phyloP scores from a whole-genome alignment of 768 basidiomycete species.

The Boletus rex-veris region DNA sequence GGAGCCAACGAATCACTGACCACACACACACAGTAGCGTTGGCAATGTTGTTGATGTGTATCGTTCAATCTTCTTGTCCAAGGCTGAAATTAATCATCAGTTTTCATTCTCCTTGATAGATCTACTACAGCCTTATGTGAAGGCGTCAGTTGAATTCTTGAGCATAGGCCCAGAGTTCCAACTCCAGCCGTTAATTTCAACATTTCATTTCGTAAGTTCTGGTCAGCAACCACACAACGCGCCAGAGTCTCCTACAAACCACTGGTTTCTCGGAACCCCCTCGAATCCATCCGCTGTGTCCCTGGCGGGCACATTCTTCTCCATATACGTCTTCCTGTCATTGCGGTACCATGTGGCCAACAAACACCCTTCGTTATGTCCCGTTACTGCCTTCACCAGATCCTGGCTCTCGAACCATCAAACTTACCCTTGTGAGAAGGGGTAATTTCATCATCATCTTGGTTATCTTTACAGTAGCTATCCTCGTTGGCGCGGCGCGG shows the following conservation, averaged over 20 bases:
- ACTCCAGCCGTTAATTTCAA: neutral
- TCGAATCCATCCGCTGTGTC: neutral
- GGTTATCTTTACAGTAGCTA: slow-evolving; percentile 1
- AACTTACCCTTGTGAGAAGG: slow-evolving; percentile 4
- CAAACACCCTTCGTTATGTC: slow-evolving; percentile 6
- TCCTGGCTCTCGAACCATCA: slow-evolving; percentile 1
- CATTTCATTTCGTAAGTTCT: neutral
- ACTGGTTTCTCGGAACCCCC: neutral
- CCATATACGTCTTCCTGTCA: neutral
- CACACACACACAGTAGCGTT: too few relatives aligned
- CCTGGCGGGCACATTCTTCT: slow-evolving; percentile 5
- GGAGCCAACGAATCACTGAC: too few relatives aligned
- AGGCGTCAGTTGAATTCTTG: neutral
- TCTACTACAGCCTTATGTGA: too few relatives aligned
- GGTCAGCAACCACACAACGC: neutral
- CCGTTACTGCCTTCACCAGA: slow-evolving; percentile 10
- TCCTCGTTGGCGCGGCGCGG: slow-evolving; percentile 10
- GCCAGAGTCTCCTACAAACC: neutral
- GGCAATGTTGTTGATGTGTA: too few relatives aligned
- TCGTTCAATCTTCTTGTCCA: too few relatives aligned
- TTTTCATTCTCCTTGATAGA: neutral
- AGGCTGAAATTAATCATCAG: too few relatives aligned
- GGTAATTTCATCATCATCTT: slow-evolving; percentile 6
- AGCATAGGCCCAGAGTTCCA: neutral
- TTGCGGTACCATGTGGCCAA: slow-evolving; percentile 15